Evolutionary conservation across 768 basidiomycete species (phyloP).

Genomic region (Trametes cinnabarina): DNA sequence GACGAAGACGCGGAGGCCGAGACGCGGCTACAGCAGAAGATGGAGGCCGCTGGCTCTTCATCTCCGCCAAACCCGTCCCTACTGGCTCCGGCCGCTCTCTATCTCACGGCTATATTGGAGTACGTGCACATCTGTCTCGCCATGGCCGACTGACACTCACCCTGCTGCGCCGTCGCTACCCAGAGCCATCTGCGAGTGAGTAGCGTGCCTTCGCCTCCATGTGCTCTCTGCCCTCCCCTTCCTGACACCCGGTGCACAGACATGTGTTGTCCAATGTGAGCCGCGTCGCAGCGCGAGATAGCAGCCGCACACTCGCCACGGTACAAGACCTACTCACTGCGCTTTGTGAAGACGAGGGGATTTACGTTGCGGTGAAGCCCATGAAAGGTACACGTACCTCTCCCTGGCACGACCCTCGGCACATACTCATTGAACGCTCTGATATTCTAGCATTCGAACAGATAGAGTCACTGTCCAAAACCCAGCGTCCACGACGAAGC

Average conservation of each 20-base stretch:
- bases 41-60: slow-evolving; percentile 48
- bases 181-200: slow-evolving; percentile 88
- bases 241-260: slow-evolving; percentile 39
- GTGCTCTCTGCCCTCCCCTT: background rate
- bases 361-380: slow-evolving; percentile 80
- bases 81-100: slow-evolving; percentile 80
- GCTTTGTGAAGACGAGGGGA: slow-evolving; percentile 84
- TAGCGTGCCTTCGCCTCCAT: slow-evolving; percentile 21
- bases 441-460: slow-evolving; percentile 65
- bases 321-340: slow-evolving; percentile 83
- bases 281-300: slow-evolving; percentile 82
- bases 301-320: slow-evolving; percentile 71
- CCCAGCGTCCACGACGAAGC: slow-evolving; percentile 58
- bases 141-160: slow-evolving; percentile 9
- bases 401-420: background rate
- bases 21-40: slow-evolving; percentile 58
- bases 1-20: slow-evolving; percentile 74
- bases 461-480: slow-evolving; percentile 66
- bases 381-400: slow-evolving; percentile 67
- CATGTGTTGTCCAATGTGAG: slow-evolving; percentile 84
- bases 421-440: background rate
- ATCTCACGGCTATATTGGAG: slow-evolving; percentile 92
- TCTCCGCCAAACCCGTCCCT: slow-evolving; percentile 53
- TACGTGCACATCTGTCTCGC: slow-evolving; percentile 44
- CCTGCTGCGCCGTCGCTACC: slow-evolving; percentile 17